phyloP scores from a whole-genome alignment of 495 filamentous ascomycete genomes.

The Trichoderma reesei region DNA sequence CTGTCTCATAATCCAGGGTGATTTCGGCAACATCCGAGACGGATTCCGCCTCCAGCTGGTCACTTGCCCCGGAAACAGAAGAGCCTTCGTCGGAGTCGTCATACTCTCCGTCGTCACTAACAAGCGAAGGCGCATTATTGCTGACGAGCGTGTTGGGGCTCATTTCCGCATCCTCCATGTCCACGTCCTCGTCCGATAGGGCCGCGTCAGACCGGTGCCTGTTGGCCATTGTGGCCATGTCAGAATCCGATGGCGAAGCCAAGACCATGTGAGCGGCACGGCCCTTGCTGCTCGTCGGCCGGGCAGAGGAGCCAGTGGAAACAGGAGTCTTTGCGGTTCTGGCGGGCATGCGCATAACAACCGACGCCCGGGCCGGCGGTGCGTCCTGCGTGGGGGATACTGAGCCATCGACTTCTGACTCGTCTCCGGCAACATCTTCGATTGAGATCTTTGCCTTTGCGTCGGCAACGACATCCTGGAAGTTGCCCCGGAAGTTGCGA shows the following conservation, averaged over 20 bases:
- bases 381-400: conserved; percentile 16
- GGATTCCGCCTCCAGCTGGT: conserved; percentile 30
- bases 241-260: not conserved
- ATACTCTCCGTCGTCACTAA: conserved; percentile 79
- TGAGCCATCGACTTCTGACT: conserved; percentile 18
- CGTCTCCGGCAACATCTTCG: conserved; percentile 38
- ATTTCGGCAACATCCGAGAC: conserved; percentile 42
- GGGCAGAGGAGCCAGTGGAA: conserved; percentile 28
- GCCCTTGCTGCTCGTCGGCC: conserved; percentile 48
- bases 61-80: conserved; percentile 32
- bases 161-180: conserved; percentile 48
- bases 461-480: conserved; percentile 48
- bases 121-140: conserved; percentile 73
- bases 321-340: conserved; percentile 48
- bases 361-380: conserved; percentile 26
- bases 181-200: conserved; percentile 29
- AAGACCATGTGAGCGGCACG: conserved; percentile 14
- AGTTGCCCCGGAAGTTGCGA: conserved; percentile 52
- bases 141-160: conserved; percentile 73
- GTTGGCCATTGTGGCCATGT: not conserved
- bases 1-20: conserved; percentile 34
- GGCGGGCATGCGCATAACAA: conserved; percentile 45
- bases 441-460: conserved; percentile 47
- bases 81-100: conserved; percentile 45
- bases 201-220: conserved; percentile 19